Evolutionary conservation across 768 basidiomycete species (phyloP).

Genomic region (Tylopilus sp.): DNA sequence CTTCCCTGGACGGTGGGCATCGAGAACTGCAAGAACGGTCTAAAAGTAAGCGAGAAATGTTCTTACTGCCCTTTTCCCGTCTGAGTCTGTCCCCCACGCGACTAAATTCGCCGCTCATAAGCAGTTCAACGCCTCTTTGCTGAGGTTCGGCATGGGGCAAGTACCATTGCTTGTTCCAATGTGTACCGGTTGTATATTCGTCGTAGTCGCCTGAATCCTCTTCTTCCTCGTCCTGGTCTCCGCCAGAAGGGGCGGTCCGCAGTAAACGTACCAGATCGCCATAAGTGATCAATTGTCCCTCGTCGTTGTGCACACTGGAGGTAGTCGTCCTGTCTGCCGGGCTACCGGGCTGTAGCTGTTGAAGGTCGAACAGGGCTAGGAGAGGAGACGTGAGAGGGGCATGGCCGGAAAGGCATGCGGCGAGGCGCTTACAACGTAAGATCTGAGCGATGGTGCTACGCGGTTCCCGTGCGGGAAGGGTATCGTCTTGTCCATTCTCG

Average conservation of each 20-base stretch:
- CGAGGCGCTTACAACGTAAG: conserved; percentile 26
- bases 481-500: conserved; percentile 27
- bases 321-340: conserved; percentile 7
- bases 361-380: conserved; percentile 30
- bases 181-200: conserved; percentile 18
- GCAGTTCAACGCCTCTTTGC: conserved; percentile 57
- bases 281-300: conserved; percentile 17
- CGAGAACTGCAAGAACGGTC: conserved; percentile 38
- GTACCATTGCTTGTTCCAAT: conserved; percentile 34
- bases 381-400: conserved; percentile 3
- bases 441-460: conserved; percentile 22
- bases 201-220: conserved; percentile 41
- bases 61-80: conserved; percentile 40
- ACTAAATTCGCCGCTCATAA: conserved; percentile 81
- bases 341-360: conserved; percentile 17
- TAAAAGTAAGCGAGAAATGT: conserved; percentile 47
- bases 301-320: not conserved
- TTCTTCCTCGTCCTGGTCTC: conserved; percentile 38
- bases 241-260: conserved; percentile 7
- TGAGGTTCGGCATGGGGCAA: conserved; percentile 54
- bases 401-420: not conserved
- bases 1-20: conserved; percentile 44
- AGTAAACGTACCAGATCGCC: conserved; percentile 25
- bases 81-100: conserved; percentile 50
- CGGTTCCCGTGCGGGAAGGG: not conserved